phyloP scores from a whole-genome alignment of 768 basidiomycete genomes.

The Boletus coccyginus region DNA sequence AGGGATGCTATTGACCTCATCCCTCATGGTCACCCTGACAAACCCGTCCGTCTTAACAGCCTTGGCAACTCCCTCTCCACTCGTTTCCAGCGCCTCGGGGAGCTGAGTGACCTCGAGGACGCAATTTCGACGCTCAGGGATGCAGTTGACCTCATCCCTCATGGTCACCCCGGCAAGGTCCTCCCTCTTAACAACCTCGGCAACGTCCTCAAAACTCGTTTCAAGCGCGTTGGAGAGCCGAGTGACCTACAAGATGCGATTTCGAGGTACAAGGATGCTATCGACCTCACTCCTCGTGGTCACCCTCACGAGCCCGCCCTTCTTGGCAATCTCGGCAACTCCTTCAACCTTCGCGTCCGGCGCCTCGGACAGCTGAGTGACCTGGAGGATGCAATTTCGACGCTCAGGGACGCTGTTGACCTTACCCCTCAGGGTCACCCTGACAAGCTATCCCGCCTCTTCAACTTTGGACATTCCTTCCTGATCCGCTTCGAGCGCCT shows the following conservation, averaged over 20 bases:
- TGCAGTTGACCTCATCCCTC: neutral
- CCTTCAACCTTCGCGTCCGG: neutral
- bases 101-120: neutral
- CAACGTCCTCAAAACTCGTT: neutral
- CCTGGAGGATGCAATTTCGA: neutral
- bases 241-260: neutral
- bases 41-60: neutral
- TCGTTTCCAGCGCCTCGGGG: neutral
- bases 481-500: neutral
- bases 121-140: neutral
- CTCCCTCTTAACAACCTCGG: neutral
- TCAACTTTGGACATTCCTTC: neutral
- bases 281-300: neutral
- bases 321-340: neutral
- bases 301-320: neutral
- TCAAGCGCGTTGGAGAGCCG: neutral
- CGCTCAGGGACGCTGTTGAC: neutral
- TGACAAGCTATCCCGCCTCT: neutral
- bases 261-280: neutral
- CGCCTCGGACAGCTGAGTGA: neutral
- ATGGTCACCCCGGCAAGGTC: neutral
- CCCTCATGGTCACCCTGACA: neutral
- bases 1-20: neutral
- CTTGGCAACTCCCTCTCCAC: neutral
- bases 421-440: constrained; percentile 1